A percentile compares a stretch with the other conserved stretches of the same genome.
phyloP scores from a whole-genome alignment of 768 basidiomycete genomes.

The Obba rivulosa region DNA sequence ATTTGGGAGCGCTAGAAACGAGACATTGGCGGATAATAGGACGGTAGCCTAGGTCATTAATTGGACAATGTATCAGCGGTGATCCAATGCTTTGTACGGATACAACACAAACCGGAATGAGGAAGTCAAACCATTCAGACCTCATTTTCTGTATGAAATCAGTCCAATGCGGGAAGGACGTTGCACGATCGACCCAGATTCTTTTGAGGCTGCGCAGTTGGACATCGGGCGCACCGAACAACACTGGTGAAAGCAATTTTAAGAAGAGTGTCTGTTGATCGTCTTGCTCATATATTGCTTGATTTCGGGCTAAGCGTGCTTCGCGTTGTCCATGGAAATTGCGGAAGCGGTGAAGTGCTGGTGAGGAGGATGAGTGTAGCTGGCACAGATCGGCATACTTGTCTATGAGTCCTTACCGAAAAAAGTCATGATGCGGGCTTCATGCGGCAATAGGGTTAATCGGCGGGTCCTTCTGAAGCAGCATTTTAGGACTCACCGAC shows the following conservation, averaged over 20 bases:
- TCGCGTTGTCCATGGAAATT: slow-evolving; percentile 42
- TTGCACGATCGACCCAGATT: slow-evolving; percentile 15
- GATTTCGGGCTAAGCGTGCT: slow-evolving; percentile 40
- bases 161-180: slow-evolving; percentile 12
- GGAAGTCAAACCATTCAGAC: slow-evolving; percentile 22
- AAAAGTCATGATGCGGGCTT: slow-evolving; percentile 39
- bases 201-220: slow-evolving; percentile 21
- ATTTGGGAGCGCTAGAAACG: slow-evolving; percentile 29
- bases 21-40: slow-evolving; percentile 29
- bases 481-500: slow-evolving; percentile 2
- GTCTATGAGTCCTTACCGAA: slow-evolving; percentile 28
- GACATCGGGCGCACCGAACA: slow-evolving; percentile 24
- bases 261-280: slow-evolving; percentile 13
- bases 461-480: background rate
- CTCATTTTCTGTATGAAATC: slow-evolving; percentile 18
- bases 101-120: slow-evolving; percentile 14
- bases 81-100: background rate
- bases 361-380: too few relatives aligned
- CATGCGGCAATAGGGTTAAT: slow-evolving; percentile 20
- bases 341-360: slow-evolving; percentile 31
- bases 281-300: slow-evolving; percentile 29
- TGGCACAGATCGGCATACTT: too few relatives aligned
- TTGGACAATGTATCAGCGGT: background rate
- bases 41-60: slow-evolving; percentile 26
- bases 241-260: slow-evolving; percentile 14